Evolutionary conservation across 2,329 filamentous ascomycete genomes (phyloP), one percentile per base, ranked within the genome.

Genomic region (Arachnopeziza araneosa): DNA sequence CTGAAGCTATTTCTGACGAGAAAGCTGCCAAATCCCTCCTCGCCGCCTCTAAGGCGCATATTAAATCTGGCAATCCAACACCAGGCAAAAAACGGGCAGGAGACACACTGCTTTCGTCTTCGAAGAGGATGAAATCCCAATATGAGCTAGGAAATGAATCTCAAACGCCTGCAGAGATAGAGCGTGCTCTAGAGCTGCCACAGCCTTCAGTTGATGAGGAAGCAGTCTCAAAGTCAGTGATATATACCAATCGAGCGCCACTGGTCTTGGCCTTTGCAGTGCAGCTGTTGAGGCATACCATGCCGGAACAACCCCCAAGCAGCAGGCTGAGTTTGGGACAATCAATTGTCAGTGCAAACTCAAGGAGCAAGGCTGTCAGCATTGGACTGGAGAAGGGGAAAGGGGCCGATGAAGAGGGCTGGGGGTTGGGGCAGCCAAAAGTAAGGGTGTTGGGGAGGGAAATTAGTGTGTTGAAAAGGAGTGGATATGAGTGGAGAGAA

Each of bases 291-390:
- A 87, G 89, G 52, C 86, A 88, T 70, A 96, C 90, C 0, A 93
- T 93, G 87, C 89, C 91, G 0, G 87, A 90, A 66, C 92, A 96
- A 71, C 91, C 91, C 2, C 79, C 87, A 2, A 95, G 90, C n/a
- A 93, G 90, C 71, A 81, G 90, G 53, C 76, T 96, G 22, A 96
- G 91, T 70, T 77, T 96, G 22, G 90, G 87, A 0, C 91, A 96
- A 73, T 91, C 90, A 0, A 86, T 95, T 1, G 89, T 96, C 19
- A 93, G 90, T 70, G 85, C 86, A 26, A 95, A 93, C 70, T 91
- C 89, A 62, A 83, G 86, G 64, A 85, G 83, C 44, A 93, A 93
- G 74, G 91, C 91, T 10, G 80, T 87, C 26, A 88, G 83, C 63
- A 75, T 96, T 30, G 91, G 91, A 0, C 77, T 96, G 22, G 85